Percentiles rank a stretch among this genome's conserved stretches.
phyloP scores from a whole-genome alignment of 805 yeast species.

The Suhomyces xylopsoci region DNA sequence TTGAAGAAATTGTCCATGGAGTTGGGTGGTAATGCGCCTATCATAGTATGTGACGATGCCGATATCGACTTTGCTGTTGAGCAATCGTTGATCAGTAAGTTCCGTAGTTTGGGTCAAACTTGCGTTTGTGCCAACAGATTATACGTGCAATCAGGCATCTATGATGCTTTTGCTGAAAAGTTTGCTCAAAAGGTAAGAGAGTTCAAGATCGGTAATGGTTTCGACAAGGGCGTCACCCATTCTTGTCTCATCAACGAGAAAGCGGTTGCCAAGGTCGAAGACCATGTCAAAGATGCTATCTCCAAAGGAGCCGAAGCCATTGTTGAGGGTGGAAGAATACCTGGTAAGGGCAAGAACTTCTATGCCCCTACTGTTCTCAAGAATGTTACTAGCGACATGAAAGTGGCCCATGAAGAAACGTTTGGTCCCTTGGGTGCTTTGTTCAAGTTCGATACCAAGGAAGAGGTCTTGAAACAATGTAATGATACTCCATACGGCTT shows the following conservation, averaged over 20 bases:
- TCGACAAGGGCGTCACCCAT: slow-evolving; percentile 49
- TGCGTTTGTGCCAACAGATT: slow-evolving; percentile 64
- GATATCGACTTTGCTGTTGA: slow-evolving; percentile 55
- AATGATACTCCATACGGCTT: slow-evolving; percentile 57
- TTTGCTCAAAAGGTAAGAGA: slow-evolving; percentile 44
- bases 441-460: slow-evolving; percentile 49
- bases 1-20: slow-evolving; percentile 61
- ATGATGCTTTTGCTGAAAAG: slow-evolving; percentile 46
- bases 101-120: slow-evolving; percentile 62
- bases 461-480: slow-evolving; percentile 52
- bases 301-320: slow-evolving; percentile 52
- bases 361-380: slow-evolving; percentile 54
- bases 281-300: slow-evolving; percentile 53
- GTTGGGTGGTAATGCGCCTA: slow-evolving; percentile 68
- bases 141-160: slow-evolving; percentile 50
- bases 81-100: slow-evolving; percentile 51
- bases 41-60: slow-evolving; percentile 59
- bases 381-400: slow-evolving; percentile 49
- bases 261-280: slow-evolving; percentile 52
- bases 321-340: slow-evolving; percentile 50
- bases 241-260: slow-evolving; percentile 54
- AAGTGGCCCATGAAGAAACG: slow-evolving; percentile 55
- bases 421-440: slow-evolving; percentile 66
- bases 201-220: slow-evolving; percentile 57
- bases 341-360: slow-evolving; percentile 49